Base-by-base conservation (phyloP, 163 green algal genomes). In the Chloromonas sp. region DNA sequence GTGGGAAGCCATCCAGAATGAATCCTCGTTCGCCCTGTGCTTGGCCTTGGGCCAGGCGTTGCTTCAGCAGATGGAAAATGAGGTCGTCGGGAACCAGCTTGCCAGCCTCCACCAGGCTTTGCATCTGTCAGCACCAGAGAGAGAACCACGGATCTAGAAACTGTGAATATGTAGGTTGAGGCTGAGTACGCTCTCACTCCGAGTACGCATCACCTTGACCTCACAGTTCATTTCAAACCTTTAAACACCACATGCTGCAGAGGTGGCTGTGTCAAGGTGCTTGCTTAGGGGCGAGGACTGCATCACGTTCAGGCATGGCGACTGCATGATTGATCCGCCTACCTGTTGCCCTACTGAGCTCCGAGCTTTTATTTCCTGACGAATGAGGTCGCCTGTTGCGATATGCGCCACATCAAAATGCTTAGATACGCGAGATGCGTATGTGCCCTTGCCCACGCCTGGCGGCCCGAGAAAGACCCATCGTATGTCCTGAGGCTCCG, bases 371-470 rank as follows among this genome's bases (percentile, higher is more conserved):
- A 99, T 98, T 81, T 99, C 94, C 1, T 88, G 89, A 0, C 97
- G 89, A 3, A 99, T 95, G 0, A 99, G 87, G 89, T 99, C 97
- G 2, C 97, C 97, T 2, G 94, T 95, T 58, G 96, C 93, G 79
- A 99, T 97, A 88, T 99, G 97, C 0, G 91, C 81, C 57, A 99
- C 88, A 1, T 90, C 91, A 66, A 99, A 89, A 0, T 89, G 82
- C 66, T 95, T 91, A 0, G 97, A 92, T 0, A 98, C 87, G 0
- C 95, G 87, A 5, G 90, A 95, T 1, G 94, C 94, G 87, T 99
- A 99, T 1, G 97, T 99, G 60, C 97, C 97, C 84, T 99, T 99
- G 15, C 97, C 97, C 1, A 99, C 97, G 3, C 97, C 97, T n/a
- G 96, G 96, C 0, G 94, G 91, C 0, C 96, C 96, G 0, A 98